Percentiles rank a stretch among this genome's conserved stretches.
phyloP scores from a whole-genome alignment of 106 monocot genomes.

The Alisma plantagoaquatica region DNA sequence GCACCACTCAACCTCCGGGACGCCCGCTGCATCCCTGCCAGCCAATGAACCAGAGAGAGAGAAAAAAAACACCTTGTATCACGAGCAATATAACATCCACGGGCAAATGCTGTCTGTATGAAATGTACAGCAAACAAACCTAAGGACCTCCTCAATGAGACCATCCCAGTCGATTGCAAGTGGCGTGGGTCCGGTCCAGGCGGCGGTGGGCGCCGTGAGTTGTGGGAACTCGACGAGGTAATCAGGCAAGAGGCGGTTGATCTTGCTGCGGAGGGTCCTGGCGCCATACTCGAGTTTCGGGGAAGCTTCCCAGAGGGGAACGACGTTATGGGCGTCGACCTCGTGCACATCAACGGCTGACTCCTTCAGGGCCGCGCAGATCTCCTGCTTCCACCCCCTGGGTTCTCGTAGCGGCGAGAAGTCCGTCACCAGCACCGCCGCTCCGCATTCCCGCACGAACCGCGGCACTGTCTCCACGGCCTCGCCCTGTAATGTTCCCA shows the following conservation, averaged over 20 bases:
- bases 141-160: slow-evolving; percentile 41
- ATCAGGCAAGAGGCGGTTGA: slow-evolving; percentile 50
- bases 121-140: slow-evolving; percentile 18
- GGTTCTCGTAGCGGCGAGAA: slow-evolving; percentile 79
- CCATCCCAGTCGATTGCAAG: slow-evolving; percentile 68
- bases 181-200: slow-evolving; percentile 31
- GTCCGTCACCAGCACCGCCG: slow-evolving; percentile 61
- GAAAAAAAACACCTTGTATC: not conserved
- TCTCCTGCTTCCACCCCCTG: slow-evolving; percentile 41
- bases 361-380: slow-evolving; percentile 22
- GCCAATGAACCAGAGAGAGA: not conserved
- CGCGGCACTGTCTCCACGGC: slow-evolving; percentile 43
- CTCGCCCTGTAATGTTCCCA: slow-evolving; percentile 18
- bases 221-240: slow-evolving; percentile 75
- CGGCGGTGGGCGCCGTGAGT: slow-evolving; percentile 6
- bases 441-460: slow-evolving; percentile 35
- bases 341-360: slow-evolving; percentile 41
- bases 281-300: slow-evolving; percentile 78
- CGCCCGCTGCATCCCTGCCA: slow-evolving; percentile 57
- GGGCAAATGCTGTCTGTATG: not conserved
- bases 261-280: slow-evolving; percentile 66
- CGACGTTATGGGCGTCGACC: slow-evolving; percentile 96
- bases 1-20: slow-evolving; percentile 83
- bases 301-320: slow-evolving; percentile 82
- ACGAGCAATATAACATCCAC: not conserved